These are phyloP conservation scores for Globisporangium cylindrosporum DNA, from an alignment of 352 stramenopile species.

Conservation along the genomic window DNA sequence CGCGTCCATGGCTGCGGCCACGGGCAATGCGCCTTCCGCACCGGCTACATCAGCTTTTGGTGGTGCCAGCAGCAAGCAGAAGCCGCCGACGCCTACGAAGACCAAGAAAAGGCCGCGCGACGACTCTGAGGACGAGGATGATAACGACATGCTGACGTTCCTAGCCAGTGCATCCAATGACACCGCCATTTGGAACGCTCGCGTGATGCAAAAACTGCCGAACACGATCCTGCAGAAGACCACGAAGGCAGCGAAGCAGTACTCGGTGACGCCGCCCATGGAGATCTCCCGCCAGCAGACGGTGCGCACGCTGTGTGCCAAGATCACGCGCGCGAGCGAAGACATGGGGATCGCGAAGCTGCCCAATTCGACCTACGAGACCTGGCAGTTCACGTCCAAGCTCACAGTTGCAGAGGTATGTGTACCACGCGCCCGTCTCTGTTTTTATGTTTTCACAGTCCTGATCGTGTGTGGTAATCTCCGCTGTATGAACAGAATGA, in stretches of 20 bases:
- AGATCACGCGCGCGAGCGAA: constrained; percentile 63
- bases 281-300: constrained; percentile 73
- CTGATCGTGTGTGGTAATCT: background rate
- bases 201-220: constrained; percentile 33
- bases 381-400: constrained; percentile 80
- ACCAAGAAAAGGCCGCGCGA: constrained; percentile 35
- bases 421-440: background rate
- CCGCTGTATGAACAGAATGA: constrained; percentile 30
- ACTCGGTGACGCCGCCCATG: constrained; percentile 38
- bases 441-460: background rate
- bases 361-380: constrained; percentile 82
- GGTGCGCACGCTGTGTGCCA: constrained; percentile 61
- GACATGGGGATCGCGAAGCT: constrained; percentile 76
- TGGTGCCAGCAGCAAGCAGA: background rate
- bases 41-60: background rate
- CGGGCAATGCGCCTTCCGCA: constrained; percentile 45
- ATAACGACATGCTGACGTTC: constrained; percentile 6
- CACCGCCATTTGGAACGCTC: constrained; percentile 50
- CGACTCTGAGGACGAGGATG: constrained; percentile 10
- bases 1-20: constrained; percentile 75
- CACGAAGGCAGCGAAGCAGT: constrained; percentile 1
- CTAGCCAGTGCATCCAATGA: background rate
- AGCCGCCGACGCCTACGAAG: constrained; percentile 5
- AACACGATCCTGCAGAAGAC: constrained; percentile 19
- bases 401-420: constrained; percentile 64